Base-by-base conservation (phyloP, 108 stramenopile genomes). In the Discostella stelligeroides region DNA sequence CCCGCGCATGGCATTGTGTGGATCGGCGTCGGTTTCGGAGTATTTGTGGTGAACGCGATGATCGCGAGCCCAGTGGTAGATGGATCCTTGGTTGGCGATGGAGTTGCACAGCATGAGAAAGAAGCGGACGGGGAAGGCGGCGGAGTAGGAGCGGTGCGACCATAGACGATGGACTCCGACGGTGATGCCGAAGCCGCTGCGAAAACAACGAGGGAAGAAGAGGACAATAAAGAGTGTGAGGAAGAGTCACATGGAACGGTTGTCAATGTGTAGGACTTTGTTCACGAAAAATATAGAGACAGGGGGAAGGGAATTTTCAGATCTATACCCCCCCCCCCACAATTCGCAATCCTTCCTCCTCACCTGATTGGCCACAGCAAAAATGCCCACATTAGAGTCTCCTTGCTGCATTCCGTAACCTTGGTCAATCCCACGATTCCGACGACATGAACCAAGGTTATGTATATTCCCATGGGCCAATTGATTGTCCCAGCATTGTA, bases 41-140 rank as follows among this genome's bases (percentile, higher is more conserved):
- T 95, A 92, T 82, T 99, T 99, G 94, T 99, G 98, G 81, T 99
- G 98, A 29, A 99, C 98, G 37, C 98, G 91, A 80, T 96, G 96
- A 63, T 96, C 96, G 51, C 96, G 92, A 25, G 96, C 81, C 98
- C 98, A 99, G 88, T 99, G 98, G 84, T 82, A 98, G 73, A 99
- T 98, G 61, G 86, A 89, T 42, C 98, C 98, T 83, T 98, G 98
- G 78, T 99, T 99, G 73, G 98, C 98, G 67, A 99, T 95, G 55
- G 95, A 97, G 84, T 99, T 99, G 78, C 84, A 86, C 39, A 99
- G 92, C 97, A 99, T 98, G 45, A 98, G 90, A 60, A 90, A 73
- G 61, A 92, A 61, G 34, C 98, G 86, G 24, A 93, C 73, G 29
- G 81, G 68, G 67, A 88, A 93, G 57, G 82, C 67, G 5, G 97